phyloP scores from a whole-genome alignment of 352 stramenopile species.

The Globisporangium rhizosaccharum region DNA sequence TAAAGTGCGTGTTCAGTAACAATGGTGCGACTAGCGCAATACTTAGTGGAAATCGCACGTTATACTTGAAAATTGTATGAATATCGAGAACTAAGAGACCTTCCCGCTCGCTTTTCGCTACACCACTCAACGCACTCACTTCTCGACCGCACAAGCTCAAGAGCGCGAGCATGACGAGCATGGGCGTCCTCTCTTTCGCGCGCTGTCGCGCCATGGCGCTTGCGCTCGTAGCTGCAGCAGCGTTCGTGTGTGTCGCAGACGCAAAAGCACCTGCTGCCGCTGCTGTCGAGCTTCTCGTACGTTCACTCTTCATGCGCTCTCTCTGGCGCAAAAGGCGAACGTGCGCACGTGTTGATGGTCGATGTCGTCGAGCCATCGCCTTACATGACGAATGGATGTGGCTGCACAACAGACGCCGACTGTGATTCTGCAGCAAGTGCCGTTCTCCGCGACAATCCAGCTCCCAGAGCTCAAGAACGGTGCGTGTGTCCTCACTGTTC shows the following conservation, averaged over 20 bases:
- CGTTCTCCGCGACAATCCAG: conserved; percentile 60
- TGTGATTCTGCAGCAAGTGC: conserved; percentile 68
- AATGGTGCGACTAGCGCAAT: too few species aligned
- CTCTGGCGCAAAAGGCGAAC: background rate
- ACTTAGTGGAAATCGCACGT: too few species aligned
- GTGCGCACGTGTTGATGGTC: background rate
- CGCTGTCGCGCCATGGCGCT: background rate
- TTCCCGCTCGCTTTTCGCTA: too few species aligned
- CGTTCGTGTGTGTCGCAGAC: background rate
- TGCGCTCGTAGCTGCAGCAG: background rate
- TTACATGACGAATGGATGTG: background rate
- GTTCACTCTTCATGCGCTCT: background rate
- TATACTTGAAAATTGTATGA: too few species aligned
- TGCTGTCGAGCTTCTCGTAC: conserved; percentile 5
- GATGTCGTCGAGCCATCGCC: too few species aligned
- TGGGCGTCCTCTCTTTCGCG: background rate
- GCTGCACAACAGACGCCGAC: conserved; percentile 32
- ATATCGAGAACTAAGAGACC: too few species aligned
- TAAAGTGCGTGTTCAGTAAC: too few species aligned
- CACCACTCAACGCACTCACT: too few species aligned
- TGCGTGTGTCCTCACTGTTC: conserved; percentile 8
- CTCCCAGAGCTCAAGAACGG: conserved; percentile 73
- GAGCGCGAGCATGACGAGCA: too few species aligned
- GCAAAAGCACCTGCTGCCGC: background rate
- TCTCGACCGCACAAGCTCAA: too few species aligned